Evolutionary conservation across 2,329 filamentous ascomycete genomes (phyloP).

Genomic region (Tolypocladium tropicale): DNA sequence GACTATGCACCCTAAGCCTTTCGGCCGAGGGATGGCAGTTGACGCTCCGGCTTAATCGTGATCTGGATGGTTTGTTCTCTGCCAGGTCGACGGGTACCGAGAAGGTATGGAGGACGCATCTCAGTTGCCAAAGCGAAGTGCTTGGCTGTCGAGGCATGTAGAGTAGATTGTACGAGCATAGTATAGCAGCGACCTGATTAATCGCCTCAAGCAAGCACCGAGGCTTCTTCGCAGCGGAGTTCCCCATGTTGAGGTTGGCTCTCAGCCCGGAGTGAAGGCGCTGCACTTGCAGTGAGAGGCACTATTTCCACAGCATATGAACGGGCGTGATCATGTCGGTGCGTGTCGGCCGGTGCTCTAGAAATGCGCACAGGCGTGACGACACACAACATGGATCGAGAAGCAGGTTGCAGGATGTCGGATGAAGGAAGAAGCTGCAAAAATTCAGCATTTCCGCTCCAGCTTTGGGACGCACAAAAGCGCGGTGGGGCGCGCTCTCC

Average conservation of each 20-base stretch:
- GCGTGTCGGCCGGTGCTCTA: neutral
- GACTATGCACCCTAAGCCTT: constrained; percentile 76
- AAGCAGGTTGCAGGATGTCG: neutral
- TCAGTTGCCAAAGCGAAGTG: constrained; percentile 50
- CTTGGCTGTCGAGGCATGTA: constrained; percentile 45
- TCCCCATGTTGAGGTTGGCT: neutral
- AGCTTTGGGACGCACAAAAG: neutral
- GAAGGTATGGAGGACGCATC: constrained; percentile 53
- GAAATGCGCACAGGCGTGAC: neutral
- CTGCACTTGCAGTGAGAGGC: neutral
- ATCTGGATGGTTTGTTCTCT: constrained; percentile 59
- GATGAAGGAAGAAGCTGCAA: neutral
- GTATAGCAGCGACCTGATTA: neutral
- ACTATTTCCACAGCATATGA: too few relatives aligned
- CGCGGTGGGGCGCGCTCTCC: neutral
- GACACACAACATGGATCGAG: neutral
- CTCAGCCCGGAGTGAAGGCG: too few relatives aligned
- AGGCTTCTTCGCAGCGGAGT: neutral
- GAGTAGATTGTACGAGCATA: constrained; percentile 2
- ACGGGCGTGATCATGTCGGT: neutral
- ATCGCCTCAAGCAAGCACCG: neutral
- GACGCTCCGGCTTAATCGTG: constrained; percentile 99
- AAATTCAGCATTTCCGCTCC: neutral
- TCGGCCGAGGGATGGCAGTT: constrained; percentile 73
- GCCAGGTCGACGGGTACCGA: constrained; percentile 76